These are phyloP conservation scores for Thuidium tamariscinum DNA, from an alignment of 225 moss, liverwort and hornwort genomes.

Conservation along the genomic window DNA sequence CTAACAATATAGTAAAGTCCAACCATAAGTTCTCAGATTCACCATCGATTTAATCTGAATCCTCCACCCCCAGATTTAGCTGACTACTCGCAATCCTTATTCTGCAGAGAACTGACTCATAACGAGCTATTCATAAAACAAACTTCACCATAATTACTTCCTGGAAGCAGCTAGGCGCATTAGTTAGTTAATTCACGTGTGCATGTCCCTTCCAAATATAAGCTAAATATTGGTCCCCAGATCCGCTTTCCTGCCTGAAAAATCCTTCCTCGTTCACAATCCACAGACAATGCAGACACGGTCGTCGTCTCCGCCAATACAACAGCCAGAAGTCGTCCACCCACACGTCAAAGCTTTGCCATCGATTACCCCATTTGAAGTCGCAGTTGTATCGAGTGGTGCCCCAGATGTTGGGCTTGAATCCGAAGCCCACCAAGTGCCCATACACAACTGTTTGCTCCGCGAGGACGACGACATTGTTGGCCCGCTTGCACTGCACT, in stretches of 20 bases:
- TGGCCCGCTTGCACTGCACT: not conserved
- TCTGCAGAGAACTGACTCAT: not conserved
- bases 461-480: not conserved
- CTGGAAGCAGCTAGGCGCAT: not conserved
- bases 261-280: not conserved
- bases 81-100: too few species aligned
- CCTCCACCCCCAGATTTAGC: not conserved
- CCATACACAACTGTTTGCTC: not conserved
- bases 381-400: not conserved
- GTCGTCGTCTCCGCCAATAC: not conserved
- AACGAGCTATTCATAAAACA: too few species aligned
- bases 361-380: not conserved
- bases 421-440: not conserved
- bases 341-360: not conserved
- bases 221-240: not conserved
- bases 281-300: not conserved
- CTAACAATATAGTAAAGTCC: not conserved
- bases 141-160: not conserved
- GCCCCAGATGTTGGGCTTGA: not conserved
- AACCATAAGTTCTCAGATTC: not conserved
- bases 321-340: not conserved
- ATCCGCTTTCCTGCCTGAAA: not conserved
- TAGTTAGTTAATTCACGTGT: too few species aligned
- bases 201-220: not conserved
- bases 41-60: too few species aligned